Evolutionary conservation across 148 eudicot species (phyloP).

Genomic region (Fagopyrum esculentum): DNA sequence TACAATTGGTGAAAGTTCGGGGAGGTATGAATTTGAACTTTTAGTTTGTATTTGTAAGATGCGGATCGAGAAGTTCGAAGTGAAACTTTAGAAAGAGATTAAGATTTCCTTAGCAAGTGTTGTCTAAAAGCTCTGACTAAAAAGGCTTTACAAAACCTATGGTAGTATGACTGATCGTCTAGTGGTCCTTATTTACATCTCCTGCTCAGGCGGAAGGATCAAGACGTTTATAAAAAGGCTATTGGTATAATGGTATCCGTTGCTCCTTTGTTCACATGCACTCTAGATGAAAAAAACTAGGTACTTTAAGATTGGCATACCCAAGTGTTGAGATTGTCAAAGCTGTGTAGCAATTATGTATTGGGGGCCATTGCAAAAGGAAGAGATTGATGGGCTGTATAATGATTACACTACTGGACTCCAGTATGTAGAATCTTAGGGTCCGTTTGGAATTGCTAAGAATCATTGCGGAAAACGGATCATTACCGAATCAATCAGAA

Average conservation of each 20-base stretch:
- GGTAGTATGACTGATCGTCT: not conserved
- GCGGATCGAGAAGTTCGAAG: not conserved
- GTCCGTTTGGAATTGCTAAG: no score
- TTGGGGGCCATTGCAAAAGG: not conserved
- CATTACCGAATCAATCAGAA: no score
- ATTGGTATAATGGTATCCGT: not conserved
- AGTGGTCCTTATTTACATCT: slow-evolving; percentile 1
- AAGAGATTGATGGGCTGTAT: not conserved
- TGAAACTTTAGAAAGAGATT: not conserved
- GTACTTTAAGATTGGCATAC: not conserved
- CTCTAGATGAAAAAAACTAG: not conserved
- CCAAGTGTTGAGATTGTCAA: not conserved
- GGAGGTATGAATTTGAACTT: not conserved
- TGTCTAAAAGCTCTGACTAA: not conserved
- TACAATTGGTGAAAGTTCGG: not conserved
- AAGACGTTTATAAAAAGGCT: not conserved
- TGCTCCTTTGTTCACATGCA: not conserved
- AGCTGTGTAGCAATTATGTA: not conserved
- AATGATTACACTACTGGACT: not conserved
- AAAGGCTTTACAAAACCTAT: not conserved
- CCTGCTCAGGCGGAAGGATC: not conserved
- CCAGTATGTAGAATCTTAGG: not conserved
- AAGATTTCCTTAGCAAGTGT: not conserved
- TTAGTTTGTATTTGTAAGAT: not conserved
- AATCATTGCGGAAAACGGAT: no score